A percentile compares a stretch with the other conserved stretches of the same genome.
These are phyloP conservation scores for Lathyrus aphaca DNA, from an alignment of 306 rosid species.

Conservation along the genomic window DNA sequence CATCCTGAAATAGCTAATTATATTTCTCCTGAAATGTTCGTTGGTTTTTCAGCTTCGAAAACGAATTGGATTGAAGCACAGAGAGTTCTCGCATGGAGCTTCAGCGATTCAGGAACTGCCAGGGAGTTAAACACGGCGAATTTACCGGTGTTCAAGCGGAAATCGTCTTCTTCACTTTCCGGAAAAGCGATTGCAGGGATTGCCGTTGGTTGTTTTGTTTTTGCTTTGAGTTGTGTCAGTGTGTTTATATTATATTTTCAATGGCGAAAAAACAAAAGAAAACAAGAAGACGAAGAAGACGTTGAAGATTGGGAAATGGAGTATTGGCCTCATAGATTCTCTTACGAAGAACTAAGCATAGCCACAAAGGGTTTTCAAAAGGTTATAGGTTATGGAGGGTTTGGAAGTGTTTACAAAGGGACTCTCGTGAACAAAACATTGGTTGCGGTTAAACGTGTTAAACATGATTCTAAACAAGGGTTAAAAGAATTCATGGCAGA, in stretches of 20 bases:
- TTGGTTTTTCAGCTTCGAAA: conserved; percentile 89
- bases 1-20: conserved; percentile 57
- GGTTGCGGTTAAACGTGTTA: conserved; percentile 88
- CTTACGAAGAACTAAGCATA: conserved; percentile 61
- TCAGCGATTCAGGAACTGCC: conserved; percentile 61
- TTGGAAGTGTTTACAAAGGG: conserved; percentile 83
- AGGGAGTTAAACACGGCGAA: conserved; percentile 65
- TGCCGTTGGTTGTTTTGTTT: conserved; percentile 45
- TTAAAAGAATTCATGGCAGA: conserved; percentile 91
- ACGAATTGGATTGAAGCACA: conserved; percentile 73
- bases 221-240: conserved; percentile 36
- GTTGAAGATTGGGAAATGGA: conserved; percentile 89
- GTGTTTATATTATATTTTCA: conserved; percentile 37
- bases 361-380: conserved; percentile 64
- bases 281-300: conserved; percentile 66
- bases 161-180: conserved; percentile 51
- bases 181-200: conserved; percentile 63
- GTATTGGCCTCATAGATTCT: conserved; percentile 90
- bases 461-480: conserved; percentile 95
- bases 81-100: conserved; percentile 91
- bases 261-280: conserved; percentile 52
- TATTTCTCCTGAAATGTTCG: conserved; percentile 70
- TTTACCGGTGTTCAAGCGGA: conserved; percentile 55
- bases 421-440: conserved; percentile 51
- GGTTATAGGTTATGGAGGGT: conserved; percentile 80